Base-by-base conservation (phyloP, 768 basidiomycete species). In the Termitomyces sp. region DNA sequence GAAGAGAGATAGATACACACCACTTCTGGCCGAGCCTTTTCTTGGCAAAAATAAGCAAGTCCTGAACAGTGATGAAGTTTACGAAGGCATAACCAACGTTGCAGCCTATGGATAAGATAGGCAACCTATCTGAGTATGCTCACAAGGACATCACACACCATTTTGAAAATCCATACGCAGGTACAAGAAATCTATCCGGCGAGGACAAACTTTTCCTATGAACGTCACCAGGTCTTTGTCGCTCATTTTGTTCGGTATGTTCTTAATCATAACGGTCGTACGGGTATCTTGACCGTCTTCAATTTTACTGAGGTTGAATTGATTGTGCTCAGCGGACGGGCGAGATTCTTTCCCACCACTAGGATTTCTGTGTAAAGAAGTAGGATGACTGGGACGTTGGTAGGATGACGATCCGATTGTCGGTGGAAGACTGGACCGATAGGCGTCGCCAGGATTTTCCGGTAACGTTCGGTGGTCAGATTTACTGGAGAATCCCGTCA, bases 231-330 rank as follows among this genome's bases (percentile, higher is more conserved):
- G 68, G 62, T 92, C 88, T 66, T 76, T 80, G 71, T 91, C 88
- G 61, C 78, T 87, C 89, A 92, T 91, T 72, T 94, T 93, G 73
- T 95, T 95, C 3, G 93, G 93, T 47, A 95, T 91, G 67, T 95
- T 95, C 74, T 94, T 93, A 61, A 91, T 85, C 89, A 92, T 93
- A 50, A 93, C 86, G 31, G 92, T 93, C 36, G 91, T 91, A 34
- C 92, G 79, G 37, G 87, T 91, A 65, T 93, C 91, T 59, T 78
- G 71, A 5, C 93, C 93, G 33, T 80, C 81, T 70, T 89, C 89
- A 65, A 95, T 94, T 58, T 79, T 79, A 45, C 75, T 78, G 13
- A 93, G 71, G 70, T 91, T 86, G 30, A 95, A 63, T 57, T 76
- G 76, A 61, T 79, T 79, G 30, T 74, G 69, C 50, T 78, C 76